Percentiles rank a stretch among this genome's conserved stretches.
phyloP scores from a whole-genome alignment of 208 protist genomes.

The Trypanosoma cruzi region DNA sequence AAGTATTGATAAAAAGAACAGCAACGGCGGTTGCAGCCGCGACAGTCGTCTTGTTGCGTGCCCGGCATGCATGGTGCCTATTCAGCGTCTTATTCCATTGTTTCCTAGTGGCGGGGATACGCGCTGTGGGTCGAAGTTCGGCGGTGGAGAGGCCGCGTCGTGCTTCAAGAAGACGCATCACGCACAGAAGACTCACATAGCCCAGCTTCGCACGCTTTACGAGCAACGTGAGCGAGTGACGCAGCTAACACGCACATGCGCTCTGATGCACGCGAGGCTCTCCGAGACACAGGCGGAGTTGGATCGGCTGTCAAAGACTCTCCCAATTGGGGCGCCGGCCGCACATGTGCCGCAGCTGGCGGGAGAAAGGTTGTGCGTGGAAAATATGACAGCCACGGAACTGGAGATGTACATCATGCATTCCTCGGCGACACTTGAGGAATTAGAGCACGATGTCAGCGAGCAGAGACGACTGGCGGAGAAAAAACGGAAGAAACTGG shows the following conservation, averaged over 20 bases:
- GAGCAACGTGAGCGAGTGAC: conserved; percentile 43
- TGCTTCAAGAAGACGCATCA: conserved; percentile 32
- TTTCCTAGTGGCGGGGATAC: conserved; percentile 29
- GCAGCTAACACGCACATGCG: conserved; percentile 57
- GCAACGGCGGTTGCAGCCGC: too few species aligned
- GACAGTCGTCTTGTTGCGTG: conserved; percentile 35
- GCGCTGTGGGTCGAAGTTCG: not conserved
- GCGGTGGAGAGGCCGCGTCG: not conserved
- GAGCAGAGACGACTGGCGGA: conserved; percentile 52
- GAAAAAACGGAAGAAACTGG: conserved; percentile 40
- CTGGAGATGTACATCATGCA: conserved; percentile 74
- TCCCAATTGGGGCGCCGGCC: conserved; percentile 32
- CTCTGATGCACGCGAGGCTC: conserved; percentile 57
- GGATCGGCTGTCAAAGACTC: conserved; percentile 46
- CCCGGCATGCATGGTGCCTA: conserved; percentile 43
- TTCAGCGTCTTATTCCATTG: conserved; percentile 56
- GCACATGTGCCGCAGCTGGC: conserved; percentile 4
- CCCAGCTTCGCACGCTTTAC: conserved; percentile 43
- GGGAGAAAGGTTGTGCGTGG: conserved; percentile 23
- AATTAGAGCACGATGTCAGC: conserved; percentile 50
- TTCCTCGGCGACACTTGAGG: conserved; percentile 43
- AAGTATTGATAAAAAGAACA: not conserved
- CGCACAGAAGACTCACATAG: conserved; percentile 53
- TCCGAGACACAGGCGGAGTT: conserved; percentile 42
- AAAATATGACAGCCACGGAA: conserved; percentile 70